These are phyloP conservation scores for Hymenochaete sp. DNA, from an alignment of 1,284 basidiomycete genomes.

Conservation along the genomic window DNA sequence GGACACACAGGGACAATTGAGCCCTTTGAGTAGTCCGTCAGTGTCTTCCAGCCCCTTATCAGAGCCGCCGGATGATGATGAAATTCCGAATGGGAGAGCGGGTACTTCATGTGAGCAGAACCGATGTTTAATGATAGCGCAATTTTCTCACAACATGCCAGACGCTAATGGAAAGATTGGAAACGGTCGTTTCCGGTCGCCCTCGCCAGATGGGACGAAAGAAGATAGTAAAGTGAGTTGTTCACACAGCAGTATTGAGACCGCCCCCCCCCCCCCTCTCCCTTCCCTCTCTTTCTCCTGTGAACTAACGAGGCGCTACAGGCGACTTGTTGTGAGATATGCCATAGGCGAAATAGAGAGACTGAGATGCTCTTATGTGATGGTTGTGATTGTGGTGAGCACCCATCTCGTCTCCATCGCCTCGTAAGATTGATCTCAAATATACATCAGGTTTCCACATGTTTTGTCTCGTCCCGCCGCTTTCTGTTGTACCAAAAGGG, in stretches of 20 bases:
- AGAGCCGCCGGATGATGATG: conserved; percentile 67
- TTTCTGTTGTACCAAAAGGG: conserved; percentile 77
- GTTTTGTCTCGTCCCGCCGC: conserved; percentile 90
- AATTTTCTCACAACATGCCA: not conserved
- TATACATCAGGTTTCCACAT: conserved; percentile 78
- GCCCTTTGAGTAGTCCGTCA: conserved; percentile 64
- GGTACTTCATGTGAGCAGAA: conserved; percentile 30
- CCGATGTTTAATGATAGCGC: conserved; percentile 22
- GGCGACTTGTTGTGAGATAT: conserved; percentile 66
- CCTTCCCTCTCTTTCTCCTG: not conserved
- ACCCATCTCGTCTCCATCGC: too few relatives aligned
- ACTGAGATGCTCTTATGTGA: conserved; percentile 94
- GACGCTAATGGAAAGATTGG: conserved; percentile 8
- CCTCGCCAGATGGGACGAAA: conserved; percentile 7
- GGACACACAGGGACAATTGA: conserved; percentile 27
- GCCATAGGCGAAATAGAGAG: conserved; percentile 78
- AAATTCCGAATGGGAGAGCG: conserved; percentile 36
- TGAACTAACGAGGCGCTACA: not conserved
- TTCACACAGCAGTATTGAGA: too few relatives aligned
- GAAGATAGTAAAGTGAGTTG: conserved; percentile 11
- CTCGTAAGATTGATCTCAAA: conserved; percentile 19
- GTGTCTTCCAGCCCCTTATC: conserved; percentile 68
- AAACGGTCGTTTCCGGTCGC: conserved; percentile 6
- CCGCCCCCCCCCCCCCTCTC: too few relatives aligned
- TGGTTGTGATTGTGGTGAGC: conserved; percentile 89